Percentiles rank a stretch among this genome's conserved stretches.
phyloP scores from a whole-genome alignment of 257 asterid genomes.

The Thymus quinquecostatus region DNA sequence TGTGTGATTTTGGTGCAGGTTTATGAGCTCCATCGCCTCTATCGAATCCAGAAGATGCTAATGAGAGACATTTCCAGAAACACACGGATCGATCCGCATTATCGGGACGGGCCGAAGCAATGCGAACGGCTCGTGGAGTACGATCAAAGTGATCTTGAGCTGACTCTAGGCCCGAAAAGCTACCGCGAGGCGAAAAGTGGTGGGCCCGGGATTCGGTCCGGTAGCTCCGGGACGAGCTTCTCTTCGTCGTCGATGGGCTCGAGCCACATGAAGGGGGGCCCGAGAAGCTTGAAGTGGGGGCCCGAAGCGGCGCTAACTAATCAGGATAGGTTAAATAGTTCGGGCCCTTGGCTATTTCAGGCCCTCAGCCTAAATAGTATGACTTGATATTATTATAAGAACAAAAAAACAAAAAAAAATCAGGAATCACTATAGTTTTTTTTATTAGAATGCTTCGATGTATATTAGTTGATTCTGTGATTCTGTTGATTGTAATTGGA shows the following conservation, averaged over 20 bases:
- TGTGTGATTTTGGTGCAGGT: constrained; percentile 46
- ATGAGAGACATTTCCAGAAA: constrained; percentile 56
- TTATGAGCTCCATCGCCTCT: constrained; percentile 84
- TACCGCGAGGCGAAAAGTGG: constrained; percentile 36
- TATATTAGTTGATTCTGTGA: background rate
- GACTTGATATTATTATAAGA: constrained; percentile 37
- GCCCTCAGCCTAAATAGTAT: constrained; percentile 63
- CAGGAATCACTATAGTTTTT: background rate
- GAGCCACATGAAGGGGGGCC: constrained; percentile 39
- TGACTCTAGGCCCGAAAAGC: constrained; percentile 74
- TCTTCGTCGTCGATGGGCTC: constrained; percentile 76
- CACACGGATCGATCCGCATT: constrained; percentile 18
- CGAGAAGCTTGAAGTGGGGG: constrained; percentile 57
- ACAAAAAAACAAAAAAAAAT: background rate
- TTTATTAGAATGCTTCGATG: background rate
- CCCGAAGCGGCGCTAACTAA: constrained; percentile 37
- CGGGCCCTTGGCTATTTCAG: constrained; percentile 76
- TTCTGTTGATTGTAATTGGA: constrained; percentile 4
- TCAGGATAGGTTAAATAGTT: constrained; percentile 59
- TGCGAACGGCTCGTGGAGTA: constrained; percentile 41
- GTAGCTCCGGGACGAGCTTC: constrained; percentile 52
- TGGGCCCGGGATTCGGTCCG: constrained; percentile 37
- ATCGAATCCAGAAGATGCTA: constrained; percentile 70
- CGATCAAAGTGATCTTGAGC: constrained; percentile 69
- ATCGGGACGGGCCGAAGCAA: constrained; percentile 29